Evolutionary conservation across 2,329 filamentous ascomycete genomes (phyloP).

Genomic region (Diaporthe amygdali): DNA sequence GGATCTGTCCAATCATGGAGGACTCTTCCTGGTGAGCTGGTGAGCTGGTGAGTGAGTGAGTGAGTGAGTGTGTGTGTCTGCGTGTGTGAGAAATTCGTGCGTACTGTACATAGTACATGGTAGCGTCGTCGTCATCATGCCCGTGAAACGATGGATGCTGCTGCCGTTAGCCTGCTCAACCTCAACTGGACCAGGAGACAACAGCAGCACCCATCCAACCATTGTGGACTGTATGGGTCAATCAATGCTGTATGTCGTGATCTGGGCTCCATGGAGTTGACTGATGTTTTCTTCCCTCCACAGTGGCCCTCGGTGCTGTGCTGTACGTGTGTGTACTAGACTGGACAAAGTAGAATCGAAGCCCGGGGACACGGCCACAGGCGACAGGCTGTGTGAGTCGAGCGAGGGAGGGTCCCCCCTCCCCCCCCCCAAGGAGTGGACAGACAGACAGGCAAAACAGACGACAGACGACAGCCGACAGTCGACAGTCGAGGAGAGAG

Average conservation of each 20-base stretch:
- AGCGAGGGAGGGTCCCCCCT: too few relatives aligned
- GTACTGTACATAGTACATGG: not conserved
- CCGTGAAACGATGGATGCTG: not conserved
- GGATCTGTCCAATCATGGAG: not conserved
- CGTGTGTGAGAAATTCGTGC: not conserved
- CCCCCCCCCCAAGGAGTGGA: too few relatives aligned
- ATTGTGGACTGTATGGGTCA: too few relatives aligned
- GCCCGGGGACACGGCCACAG: too few relatives aligned
- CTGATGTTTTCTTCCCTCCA: too few relatives aligned
- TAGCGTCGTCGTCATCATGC: constrained; percentile 8
- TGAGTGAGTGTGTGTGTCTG: not conserved
- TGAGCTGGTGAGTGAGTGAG: too few relatives aligned
- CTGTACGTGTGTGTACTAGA: too few relatives aligned
- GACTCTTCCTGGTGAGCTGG: not conserved
- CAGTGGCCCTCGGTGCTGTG: too few relatives aligned
- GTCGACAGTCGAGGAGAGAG: not conserved
- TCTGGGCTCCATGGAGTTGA: too few relatives aligned
- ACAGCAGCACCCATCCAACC: not conserved
- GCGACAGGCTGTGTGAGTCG: too few relatives aligned
- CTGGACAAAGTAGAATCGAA: too few relatives aligned
- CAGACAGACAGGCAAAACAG: not conserved
- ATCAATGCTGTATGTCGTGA: too few relatives aligned
- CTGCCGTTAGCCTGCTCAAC: not conserved
- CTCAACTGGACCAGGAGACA: not conserved
- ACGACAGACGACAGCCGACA: not conserved